Base-by-base conservation (phyloP, 2,329 filamentous ascomycete genomes). In the Trichophyton simii region DNA sequence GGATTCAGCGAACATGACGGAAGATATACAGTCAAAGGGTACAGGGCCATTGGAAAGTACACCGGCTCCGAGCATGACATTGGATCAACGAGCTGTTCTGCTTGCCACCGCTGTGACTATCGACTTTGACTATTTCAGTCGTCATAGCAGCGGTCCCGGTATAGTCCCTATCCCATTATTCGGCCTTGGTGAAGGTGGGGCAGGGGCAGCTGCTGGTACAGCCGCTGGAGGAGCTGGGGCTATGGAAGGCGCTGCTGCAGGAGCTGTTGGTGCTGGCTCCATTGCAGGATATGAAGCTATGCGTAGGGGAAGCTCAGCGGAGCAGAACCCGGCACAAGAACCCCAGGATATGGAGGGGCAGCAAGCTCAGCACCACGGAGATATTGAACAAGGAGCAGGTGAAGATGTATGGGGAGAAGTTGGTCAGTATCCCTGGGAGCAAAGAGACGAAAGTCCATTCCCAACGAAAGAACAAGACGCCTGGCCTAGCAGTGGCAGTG, bases 121-220 rank as follows among this genome's bases (percentile, higher is more conserved):
- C 55, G 84, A 87, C 67, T 86, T 86, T 63, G 84, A 87, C 68
- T 87, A 86, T 71, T 87, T 87, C 72, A 85, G 82, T 62, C 77
- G 83, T 1, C 82, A 85, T 64, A 83, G 80, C 60, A 70, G 74
- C 18, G 69, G 73, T 2, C 76, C 77, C 8, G 72, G 78, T 15
- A 69, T 78, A 50, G 75, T 79, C 1, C 83, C 83, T 0, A 67
- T 84, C 58, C 80, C 77, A 72, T 74, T 82, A 62, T 77, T 78
- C 0, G 75, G 73, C 6, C 68, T 72, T 7, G 77, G 76, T 38
- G 75, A 71, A 18, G 77, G 74, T 41, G 77, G 76, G 9, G 74
- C 75, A 4, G 68, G 71, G 59, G 68, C 67, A 46, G 70, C 67
- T 46, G 67, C 66, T 18, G 66, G 65, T 9, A 62, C 60, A 20